phyloP scores from a whole-genome alignment of 2,329 filamentous ascomycete species.

The Nothopassalora personata region DNA sequence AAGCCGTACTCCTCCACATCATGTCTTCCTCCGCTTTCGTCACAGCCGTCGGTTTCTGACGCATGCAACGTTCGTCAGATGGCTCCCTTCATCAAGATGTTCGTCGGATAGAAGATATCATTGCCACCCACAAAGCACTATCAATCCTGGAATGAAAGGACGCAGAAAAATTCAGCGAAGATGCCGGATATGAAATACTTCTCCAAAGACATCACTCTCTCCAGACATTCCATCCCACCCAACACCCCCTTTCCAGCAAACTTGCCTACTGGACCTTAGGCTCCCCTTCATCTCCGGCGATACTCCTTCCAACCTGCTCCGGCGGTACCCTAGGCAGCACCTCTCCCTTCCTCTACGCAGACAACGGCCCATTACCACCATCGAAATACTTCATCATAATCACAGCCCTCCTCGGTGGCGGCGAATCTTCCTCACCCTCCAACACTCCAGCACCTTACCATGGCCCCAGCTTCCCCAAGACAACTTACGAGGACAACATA shows the following conservation, averaged over 20 bases:
- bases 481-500: constrained; percentile 50
- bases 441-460: constrained; percentile 36
- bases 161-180: background rate
- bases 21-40: background rate
- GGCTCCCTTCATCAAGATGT: background rate
- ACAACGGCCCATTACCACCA: constrained; percentile 41
- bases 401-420: constrained; percentile 49
- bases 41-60: background rate
- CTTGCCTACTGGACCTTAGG: constrained; percentile 43
- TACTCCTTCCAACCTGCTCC: constrained; percentile 53
- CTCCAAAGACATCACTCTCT: constrained; percentile 23
- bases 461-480: constrained; percentile 39
- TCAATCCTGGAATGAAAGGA: background rate
- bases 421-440: constrained; percentile 51
- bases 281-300: constrained; percentile 35
- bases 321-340: constrained; percentile 48
- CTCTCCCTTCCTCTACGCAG: constrained; percentile 41
- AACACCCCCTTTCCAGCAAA: constrained; percentile 22
- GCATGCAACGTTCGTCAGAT: background rate
- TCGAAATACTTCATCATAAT: constrained; percentile 47
- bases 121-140: background rate
- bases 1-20: background rate
- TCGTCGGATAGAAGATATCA: background rate
- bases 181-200: constrained; percentile 20
- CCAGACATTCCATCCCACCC: constrained; percentile 21